Percentiles rank a stretch among this genome's conserved stretches.
These are phyloP conservation scores for Naganishia cerealis DNA, from an alignment of 1,284 basidiomycete species.

Conservation along the genomic window DNA sequence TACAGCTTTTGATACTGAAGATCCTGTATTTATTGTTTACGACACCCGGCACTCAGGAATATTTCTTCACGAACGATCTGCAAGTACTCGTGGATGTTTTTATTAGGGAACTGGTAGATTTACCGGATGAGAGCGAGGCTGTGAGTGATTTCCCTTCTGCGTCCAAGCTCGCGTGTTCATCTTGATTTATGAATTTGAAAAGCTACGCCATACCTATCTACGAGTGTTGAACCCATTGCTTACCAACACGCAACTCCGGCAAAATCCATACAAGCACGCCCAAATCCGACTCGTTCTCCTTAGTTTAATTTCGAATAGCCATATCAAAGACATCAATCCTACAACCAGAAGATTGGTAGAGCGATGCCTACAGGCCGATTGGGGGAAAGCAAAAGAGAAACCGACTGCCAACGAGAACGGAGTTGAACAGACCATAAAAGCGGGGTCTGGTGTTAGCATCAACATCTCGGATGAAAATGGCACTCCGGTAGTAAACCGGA, in stretches of 20 bases:
- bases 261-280: slow-evolving; percentile 82
- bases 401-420: not conserved
- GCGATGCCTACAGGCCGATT: slow-evolving; percentile 80
- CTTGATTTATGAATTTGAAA: slow-evolving; percentile 9
- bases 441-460: slow-evolving; percentile 6
- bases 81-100: slow-evolving; percentile 95
- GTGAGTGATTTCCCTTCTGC: slow-evolving; percentile 57
- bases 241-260: slow-evolving; percentile 86
- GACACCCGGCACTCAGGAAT: slow-evolving; percentile 87
- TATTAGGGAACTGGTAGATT: slow-evolving; percentile 81
- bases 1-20: slow-evolving; percentile 92
- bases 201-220: slow-evolving; percentile 95
- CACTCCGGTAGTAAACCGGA: not conserved
- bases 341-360: slow-evolving; percentile 91
- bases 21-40: slow-evolving; percentile 93
- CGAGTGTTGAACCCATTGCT: slow-evolving; percentile 93
- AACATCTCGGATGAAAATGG: slow-evolving; percentile 13
- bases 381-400: slow-evolving; percentile 60
- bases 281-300: slow-evolving; percentile 84
- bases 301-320: slow-evolving; percentile 69
- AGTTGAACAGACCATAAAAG: not conserved
- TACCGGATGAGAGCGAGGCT: slow-evolving; percentile 90
- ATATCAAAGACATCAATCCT: slow-evolving; percentile 75
- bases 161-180: not conserved
- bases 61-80: slow-evolving; percentile 97